These are phyloP conservation scores for Raphanus hybrid DNA, from an alignment of 441 rosid genomes.

Conservation along the genomic window DNA sequence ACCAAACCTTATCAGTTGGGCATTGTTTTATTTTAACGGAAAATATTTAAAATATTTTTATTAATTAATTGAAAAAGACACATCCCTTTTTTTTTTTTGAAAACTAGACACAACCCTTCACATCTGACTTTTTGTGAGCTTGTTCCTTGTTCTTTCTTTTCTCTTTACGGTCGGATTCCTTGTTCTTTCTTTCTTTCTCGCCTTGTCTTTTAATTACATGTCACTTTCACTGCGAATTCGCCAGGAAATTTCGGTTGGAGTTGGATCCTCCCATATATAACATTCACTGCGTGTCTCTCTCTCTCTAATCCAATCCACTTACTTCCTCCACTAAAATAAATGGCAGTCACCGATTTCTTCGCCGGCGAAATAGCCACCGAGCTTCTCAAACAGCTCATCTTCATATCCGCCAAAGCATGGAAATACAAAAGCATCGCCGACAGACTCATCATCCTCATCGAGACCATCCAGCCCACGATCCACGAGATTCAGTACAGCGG, in stretches of 20 bases:
- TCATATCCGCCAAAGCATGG: constrained; percentile 48
- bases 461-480: constrained; percentile 57
- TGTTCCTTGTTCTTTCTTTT: not conserved
- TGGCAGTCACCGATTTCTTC: constrained; percentile 71
- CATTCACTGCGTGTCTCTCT: not conserved
- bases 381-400: constrained; percentile 50
- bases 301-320: too few species aligned
- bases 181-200: not conserved
- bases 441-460: constrained; percentile 42
- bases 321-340: constrained; percentile 18
- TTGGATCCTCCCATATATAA: not conserved
- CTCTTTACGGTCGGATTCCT: not conserved
- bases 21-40: too few species aligned
- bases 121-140: not conserved
- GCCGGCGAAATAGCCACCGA: constrained; percentile 72
- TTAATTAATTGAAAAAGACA: too few species aligned
- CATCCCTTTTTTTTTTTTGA: too few species aligned
- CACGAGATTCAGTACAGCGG: constrained; percentile 72
- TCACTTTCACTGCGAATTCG: not conserved
- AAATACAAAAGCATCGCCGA: constrained; percentile 56
- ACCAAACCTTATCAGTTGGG: too few species aligned
- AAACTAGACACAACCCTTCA: too few species aligned
- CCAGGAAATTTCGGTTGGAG: not conserved
- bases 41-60: too few species aligned
- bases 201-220: not conserved